These are phyloP conservation scores for Eucalyptus cloeziana DNA, from an alignment of 345 rosid species.

Conservation along the genomic window DNA sequence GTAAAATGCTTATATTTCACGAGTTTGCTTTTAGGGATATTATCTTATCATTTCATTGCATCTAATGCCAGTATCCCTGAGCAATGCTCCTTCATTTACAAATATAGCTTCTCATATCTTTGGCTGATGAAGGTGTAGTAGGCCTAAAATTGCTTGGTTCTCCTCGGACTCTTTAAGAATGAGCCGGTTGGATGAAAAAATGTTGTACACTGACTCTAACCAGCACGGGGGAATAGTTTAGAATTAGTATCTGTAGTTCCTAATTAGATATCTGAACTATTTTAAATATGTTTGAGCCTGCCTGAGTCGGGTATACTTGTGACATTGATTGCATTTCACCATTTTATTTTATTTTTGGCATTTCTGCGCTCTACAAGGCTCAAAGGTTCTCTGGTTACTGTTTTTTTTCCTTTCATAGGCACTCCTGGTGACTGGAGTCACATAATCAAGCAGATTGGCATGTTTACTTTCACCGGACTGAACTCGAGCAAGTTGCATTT, in stretches of 20 bases:
- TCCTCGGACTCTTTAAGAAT: not conserved
- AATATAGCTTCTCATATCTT: not conserved
- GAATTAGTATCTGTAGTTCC: not conserved
- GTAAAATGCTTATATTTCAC: not conserved
- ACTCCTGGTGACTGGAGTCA: constrained; percentile 19
- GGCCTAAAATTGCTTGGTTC: not conserved
- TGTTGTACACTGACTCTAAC: not conserved
- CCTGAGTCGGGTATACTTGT: not conserved
- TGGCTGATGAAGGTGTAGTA: not conserved
- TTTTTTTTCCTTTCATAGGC: not conserved
- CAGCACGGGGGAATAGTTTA: not conserved
- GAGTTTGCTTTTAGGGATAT: not conserved
- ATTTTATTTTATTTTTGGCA: not conserved
- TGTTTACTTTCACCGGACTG: constrained; percentile 15
- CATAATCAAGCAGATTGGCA: constrained; percentile 14
- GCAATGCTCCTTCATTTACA: not conserved
- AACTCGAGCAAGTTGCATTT: constrained; percentile 10
- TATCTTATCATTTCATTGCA: not conserved
- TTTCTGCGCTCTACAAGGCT: not conserved
- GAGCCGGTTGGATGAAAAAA: not conserved
- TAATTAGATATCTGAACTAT: not conserved
- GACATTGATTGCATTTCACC: not conserved
- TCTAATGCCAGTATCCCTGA: not conserved
- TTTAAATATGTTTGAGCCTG: not conserved
- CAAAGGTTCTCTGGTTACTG: not conserved